A percentile compares a stretch with the other conserved stretches of the same genome.
Evolutionary conservation across 2,329 filamentous ascomycete genomes (phyloP).

Genomic region (Monilinia fructigena): DNA sequence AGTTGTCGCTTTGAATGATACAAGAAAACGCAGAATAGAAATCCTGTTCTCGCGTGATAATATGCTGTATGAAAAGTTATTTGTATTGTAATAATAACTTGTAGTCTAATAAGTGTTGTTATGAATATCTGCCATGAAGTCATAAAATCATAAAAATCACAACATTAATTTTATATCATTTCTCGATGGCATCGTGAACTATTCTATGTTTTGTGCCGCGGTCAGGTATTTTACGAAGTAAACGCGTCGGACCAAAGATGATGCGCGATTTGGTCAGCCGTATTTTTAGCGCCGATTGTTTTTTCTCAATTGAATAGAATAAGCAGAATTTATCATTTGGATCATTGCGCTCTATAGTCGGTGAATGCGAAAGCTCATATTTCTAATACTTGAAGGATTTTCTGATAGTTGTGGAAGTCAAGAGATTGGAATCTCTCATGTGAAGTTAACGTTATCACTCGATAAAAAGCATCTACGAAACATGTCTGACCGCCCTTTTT

Average conservation of each 20-base stretch:
- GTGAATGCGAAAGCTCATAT: background rate
- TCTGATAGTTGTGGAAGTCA: background rate
- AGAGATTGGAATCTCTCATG: background rate
- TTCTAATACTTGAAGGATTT: background rate
- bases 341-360: no score
- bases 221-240: background rate
- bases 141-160: constrained; percentile 16
- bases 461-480: background rate
- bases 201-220: background rate
- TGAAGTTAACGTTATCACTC: background rate
- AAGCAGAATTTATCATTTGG: background rate
- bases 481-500: background rate
- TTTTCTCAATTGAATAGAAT: background rate
- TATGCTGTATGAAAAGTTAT: background rate
- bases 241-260: constrained; percentile 7
- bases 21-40: constrained; percentile 2
- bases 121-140: background rate
- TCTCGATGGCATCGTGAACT: constrained; percentile 6
- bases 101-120: background rate
- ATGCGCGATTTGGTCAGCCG: background rate
- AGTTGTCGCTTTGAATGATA: background rate
- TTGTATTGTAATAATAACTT: background rate
- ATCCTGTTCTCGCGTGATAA: background rate
- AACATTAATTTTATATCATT: constrained; percentile 6
- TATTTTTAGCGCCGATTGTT: background rate